Conservation (phyloP, 805 yeast species). For the Candida silvatica region DNA sequence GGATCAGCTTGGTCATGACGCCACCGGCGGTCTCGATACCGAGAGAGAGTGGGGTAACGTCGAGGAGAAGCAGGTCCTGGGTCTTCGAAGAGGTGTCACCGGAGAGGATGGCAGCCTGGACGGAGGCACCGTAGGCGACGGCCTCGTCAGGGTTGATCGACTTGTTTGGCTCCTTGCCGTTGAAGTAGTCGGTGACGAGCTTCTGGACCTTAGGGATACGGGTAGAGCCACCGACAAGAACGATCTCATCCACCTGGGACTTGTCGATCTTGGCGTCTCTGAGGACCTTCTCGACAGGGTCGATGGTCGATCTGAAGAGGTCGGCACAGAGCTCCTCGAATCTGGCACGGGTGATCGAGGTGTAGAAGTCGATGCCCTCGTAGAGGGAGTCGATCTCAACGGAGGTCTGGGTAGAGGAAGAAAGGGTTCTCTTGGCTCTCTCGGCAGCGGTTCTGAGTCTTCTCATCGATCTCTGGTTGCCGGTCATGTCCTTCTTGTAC, state of each 20-base stretch:
- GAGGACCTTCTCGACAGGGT: slow-evolving; percentile 93
- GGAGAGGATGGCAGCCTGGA: slow-evolving; percentile 93
- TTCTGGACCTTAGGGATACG: slow-evolving; percentile 97
- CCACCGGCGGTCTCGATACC: slow-evolving; percentile 99
- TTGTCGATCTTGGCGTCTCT: slow-evolving; percentile 87
- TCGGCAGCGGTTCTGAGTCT: slow-evolving; percentile 98
- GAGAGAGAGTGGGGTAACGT: slow-evolving; percentile 93
- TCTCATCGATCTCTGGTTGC: slow-evolving; percentile 95
- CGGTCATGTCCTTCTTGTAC: slow-evolving; percentile 86
- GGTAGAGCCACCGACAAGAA: slow-evolving; percentile 95
- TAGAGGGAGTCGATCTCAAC: slow-evolving; percentile 90
- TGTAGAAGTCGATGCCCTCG: slow-evolving; percentile 96
- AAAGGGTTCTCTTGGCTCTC: slow-evolving; percentile 97
- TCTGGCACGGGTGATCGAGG: slow-evolving; percentile 95
- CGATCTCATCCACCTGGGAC: slow-evolving; percentile 85
- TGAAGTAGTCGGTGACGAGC: slow-evolving; percentile 90
- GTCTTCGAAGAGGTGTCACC: slow-evolving; percentile 94
- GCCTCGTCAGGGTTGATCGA: slow-evolving; percentile 98
- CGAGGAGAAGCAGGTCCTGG: slow-evolving; percentile 86
- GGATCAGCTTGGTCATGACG: slow-evolving; percentile 96
- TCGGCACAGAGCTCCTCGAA: slow-evolving; percentile 95
- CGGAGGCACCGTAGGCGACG: slow-evolving; percentile 99
- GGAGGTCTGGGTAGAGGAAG: slow-evolving; percentile 92
- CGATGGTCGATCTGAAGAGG: slow-evolving; percentile 87
- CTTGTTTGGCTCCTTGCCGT: slow-evolving; percentile 94